Evolutionary conservation across 306 rosid species (phyloP).

Genomic region (Hippophae gyantsensis): DNA sequence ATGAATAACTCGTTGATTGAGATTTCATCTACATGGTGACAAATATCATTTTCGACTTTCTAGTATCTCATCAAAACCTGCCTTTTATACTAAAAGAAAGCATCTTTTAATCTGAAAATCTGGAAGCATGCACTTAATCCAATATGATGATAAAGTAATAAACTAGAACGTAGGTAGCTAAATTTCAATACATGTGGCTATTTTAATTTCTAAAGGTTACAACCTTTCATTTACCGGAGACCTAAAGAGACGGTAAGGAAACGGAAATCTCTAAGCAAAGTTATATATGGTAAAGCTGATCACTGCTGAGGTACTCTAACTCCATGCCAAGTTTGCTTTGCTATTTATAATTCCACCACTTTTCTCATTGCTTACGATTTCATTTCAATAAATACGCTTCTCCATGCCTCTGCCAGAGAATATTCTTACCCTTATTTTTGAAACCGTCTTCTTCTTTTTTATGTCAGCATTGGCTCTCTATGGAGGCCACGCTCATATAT

Average conservation of each 20-base stretch:
- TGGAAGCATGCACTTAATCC: no score
- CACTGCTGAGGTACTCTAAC: not conserved
- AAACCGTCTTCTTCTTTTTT: conserved; percentile 16
- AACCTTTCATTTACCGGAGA: not conserved
- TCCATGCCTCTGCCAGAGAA: conserved; percentile 22
- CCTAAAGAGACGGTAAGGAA: not conserved
- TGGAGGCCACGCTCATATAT: conserved; percentile 7
- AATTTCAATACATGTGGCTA: no score
- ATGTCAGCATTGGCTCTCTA: not conserved
- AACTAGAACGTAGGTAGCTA: no score
- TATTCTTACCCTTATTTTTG: conserved; percentile 17
- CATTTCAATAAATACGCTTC: conserved; percentile 14
- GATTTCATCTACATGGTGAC: no score
- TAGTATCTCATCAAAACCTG: no score
- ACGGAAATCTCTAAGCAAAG: not conserved
- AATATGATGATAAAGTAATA: no score
- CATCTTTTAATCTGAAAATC: no score
- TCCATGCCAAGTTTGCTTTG: not conserved
- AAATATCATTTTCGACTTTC: no score
- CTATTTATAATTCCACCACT: not conserved
- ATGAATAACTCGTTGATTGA: no score
- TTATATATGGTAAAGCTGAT: not conserved
- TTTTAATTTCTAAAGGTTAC: no score
- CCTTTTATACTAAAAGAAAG: no score
- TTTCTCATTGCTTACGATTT: conserved; percentile 16